A percentile compares a stretch with the other conserved stretches of the same genome.
These are phyloP conservation scores for Diaporthe sp. DNA, from an alignment of 2,329 filamentous ascomycete genomes.

Conservation along the genomic window DNA sequence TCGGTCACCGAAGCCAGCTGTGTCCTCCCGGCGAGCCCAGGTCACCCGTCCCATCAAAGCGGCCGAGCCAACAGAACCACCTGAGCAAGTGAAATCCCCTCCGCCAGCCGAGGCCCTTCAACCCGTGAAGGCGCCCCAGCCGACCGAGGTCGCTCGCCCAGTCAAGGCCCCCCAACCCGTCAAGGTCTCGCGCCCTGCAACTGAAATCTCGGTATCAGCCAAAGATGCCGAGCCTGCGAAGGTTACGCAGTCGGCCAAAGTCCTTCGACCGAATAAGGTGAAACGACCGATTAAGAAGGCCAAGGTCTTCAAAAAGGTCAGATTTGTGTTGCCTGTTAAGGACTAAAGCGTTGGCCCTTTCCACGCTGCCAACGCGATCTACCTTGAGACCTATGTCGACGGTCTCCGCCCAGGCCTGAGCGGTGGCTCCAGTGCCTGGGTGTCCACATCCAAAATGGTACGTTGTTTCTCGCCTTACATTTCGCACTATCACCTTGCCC, in stretches of 20 bases:
- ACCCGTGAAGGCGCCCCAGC: conserved; percentile 14
- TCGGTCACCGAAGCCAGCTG: conserved; percentile 1
- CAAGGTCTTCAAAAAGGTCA: conserved; percentile 16
- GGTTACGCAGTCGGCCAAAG: neutral
- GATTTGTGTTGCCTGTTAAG: neutral
- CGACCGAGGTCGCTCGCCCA: conserved; percentile 15
- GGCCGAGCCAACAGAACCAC: neutral
- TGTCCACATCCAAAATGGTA: conserved; percentile 48
- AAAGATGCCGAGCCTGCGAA: neutral
- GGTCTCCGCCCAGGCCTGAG: conserved; percentile 7
- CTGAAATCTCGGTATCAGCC: neutral
- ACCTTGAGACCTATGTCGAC: neutral
- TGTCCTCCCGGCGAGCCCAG: conserved; percentile 6
- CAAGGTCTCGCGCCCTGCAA: conserved; percentile 1
- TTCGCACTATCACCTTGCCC: neutral
- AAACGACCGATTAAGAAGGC: conserved; percentile 45
- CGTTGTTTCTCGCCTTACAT: conserved; percentile 39
- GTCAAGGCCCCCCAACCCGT: conserved; percentile 9
- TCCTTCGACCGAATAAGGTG: conserved; percentile 48
- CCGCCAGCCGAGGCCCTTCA: conserved; percentile 22
- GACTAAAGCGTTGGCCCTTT: neutral
- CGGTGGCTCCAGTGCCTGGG: neutral
- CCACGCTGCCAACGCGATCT: neutral
- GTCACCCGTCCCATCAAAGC: conserved; percentile 11
- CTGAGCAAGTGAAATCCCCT: neutral